phyloP scores from a whole-genome alignment of 2,329 filamentous ascomycete species.

The Elsinoe necatrix region DNA sequence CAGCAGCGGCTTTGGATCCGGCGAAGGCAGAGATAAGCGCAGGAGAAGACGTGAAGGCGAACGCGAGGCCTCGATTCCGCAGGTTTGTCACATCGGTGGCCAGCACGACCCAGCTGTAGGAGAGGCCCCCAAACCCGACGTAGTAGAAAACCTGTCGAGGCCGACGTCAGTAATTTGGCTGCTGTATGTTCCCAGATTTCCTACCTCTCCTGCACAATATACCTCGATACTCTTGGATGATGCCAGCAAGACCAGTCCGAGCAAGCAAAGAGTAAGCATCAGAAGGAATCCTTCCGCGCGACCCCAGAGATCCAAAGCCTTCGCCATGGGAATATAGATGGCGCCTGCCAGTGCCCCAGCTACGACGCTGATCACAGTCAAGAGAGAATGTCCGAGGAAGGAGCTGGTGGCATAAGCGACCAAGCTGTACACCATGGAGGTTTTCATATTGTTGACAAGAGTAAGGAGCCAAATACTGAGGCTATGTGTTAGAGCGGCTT shows the following conservation, averaged over 20 bases:
- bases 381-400: conserved; percentile 46
- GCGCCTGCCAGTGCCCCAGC: conserved; percentile 49
- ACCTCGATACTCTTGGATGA: conserved; percentile 50
- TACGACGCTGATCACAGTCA: conserved; percentile 48
- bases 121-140: conserved; percentile 49
- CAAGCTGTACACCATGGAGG: conserved; percentile 32
- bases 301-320: conserved; percentile 59
- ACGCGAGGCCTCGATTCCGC: conserved; percentile 55
- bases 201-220: conserved; percentile 51
- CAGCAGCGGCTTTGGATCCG: conserved; percentile 24
- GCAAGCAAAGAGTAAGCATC: conserved; percentile 43
- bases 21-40: conserved; percentile 57
- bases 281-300: conserved; percentile 54
- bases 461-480: conserved; percentile 33
- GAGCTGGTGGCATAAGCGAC: conserved; percentile 41
- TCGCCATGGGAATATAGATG: conserved; percentile 57
- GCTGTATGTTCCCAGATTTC: not conserved
- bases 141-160: conserved; percentile 49
- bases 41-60: conserved; percentile 54
- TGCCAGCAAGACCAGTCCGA: conserved; percentile 58
- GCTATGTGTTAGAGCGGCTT: not conserved
- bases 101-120: conserved; percentile 49
- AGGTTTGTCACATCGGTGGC: conserved; percentile 59
- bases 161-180: not conserved
- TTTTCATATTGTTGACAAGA: conserved; percentile 41